phyloP scores from a whole-genome alignment of 1,284 basidiomycete genomes.

The Pholiota adiposa region DNA sequence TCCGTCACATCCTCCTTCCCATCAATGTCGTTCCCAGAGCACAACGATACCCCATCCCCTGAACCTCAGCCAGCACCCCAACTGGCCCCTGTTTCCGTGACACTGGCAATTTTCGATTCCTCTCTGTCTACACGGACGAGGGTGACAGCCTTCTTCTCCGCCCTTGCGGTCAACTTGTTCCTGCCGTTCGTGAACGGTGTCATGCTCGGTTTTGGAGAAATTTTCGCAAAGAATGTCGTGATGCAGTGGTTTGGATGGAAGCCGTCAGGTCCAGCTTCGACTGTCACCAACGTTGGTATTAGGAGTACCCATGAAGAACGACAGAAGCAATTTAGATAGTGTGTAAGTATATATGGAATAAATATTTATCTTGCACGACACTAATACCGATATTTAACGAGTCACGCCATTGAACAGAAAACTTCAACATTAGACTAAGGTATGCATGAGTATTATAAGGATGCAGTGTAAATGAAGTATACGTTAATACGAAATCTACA shows the following conservation, averaged over 20 bases:
- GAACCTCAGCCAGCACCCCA: slow-evolving; percentile 30
- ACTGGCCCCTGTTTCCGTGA: slow-evolving; percentile 56
- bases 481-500: slow-evolving; percentile 27
- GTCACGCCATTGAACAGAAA: not conserved
- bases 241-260: slow-evolving; percentile 65
- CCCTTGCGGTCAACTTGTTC: slow-evolving; percentile 89
- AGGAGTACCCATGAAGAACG: slow-evolving; percentile 24
- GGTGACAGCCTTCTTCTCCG: slow-evolving; percentile 75
- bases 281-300: slow-evolving; percentile 38
- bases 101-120: slow-evolving; percentile 80
- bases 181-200: slow-evolving; percentile 97
- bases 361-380: not conserved
- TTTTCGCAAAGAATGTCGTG: slow-evolving; percentile 90
- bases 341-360: not conserved
- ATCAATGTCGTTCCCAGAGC: slow-evolving; percentile 71
- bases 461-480: not conserved
- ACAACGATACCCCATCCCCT: slow-evolving; percentile 50
- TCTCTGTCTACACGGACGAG: slow-evolving; percentile 68
- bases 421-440: slow-evolving; percentile 1
- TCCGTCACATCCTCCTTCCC: slow-evolving; percentile 73
- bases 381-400: not conserved
- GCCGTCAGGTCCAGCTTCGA: slow-evolving; percentile 33
- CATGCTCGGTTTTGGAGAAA: slow-evolving; percentile 98
- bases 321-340: slow-evolving; percentile 17
- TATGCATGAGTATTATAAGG: slow-evolving; percentile 5